Evolutionary conservation across 2,329 filamentous ascomycete species (phyloP).

Genomic region (Cordyceps cicadae): DNA sequence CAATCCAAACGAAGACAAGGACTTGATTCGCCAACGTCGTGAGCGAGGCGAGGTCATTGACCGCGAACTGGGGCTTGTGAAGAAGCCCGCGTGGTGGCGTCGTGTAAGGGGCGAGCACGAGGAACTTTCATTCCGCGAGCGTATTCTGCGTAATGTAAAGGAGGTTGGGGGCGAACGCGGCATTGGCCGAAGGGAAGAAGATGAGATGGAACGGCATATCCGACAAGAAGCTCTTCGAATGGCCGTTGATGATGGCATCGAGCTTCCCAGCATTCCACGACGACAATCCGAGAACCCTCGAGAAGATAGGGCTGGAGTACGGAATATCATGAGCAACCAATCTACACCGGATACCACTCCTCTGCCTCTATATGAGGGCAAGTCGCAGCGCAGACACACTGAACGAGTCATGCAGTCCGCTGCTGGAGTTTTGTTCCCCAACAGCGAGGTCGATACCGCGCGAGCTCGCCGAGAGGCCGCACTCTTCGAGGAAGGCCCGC

Average conservation of each 20-base stretch:
- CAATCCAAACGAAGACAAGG: conserved; percentile 62
- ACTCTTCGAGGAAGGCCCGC: conserved; percentile 36
- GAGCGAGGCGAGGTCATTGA: conserved; percentile 48
- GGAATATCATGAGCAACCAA: conserved; percentile 16
- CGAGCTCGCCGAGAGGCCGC: conserved; percentile 30
- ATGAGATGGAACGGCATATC: conserved; percentile 29
- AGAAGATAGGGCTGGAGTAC: conserved; percentile 23
- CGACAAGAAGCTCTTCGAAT: conserved; percentile 25
- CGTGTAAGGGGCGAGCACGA: conserved; percentile 39
- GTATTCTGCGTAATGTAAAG: conserved; percentile 45
- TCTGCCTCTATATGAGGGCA: conserved; percentile 29
- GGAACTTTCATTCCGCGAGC: conserved; percentile 39
- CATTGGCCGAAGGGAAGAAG: conserved; percentile 33
- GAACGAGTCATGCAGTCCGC: conserved; percentile 37
- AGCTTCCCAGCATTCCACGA: conserved; percentile 27
- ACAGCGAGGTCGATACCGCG: conserved; percentile 21
- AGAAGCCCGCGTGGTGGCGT: conserved; percentile 61
- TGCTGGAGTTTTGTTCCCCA: conserved; percentile 42
- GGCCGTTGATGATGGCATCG: conserved; percentile 28
- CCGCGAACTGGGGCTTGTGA: conserved; percentile 50
- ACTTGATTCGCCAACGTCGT: conserved; percentile 56
- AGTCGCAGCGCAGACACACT: conserved; percentile 34
- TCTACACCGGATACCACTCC: conserved; percentile 20
- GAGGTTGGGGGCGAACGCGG: conserved; percentile 43
- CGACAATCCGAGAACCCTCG: conserved; percentile 22